These are phyloP conservation scores for Malus sieversii DNA, from an alignment of 306 rosid species.

Conservation along the genomic window DNA sequence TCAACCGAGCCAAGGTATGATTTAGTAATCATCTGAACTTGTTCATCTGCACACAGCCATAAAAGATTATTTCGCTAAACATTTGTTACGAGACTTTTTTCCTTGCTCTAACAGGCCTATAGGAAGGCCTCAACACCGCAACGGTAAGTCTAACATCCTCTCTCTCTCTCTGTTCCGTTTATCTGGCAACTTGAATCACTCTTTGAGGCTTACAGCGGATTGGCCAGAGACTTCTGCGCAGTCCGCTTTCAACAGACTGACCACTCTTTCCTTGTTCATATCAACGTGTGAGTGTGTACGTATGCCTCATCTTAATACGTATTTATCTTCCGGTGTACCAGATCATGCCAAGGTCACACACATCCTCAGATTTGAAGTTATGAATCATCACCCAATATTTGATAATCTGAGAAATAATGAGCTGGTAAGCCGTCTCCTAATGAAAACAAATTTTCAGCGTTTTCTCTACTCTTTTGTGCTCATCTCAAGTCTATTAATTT, in stretches of 20 bases:
- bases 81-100: neutral
- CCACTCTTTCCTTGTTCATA: neutral
- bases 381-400: neutral
- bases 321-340: neutral
- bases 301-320: too few relatives aligned
- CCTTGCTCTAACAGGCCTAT: neutral
- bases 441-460: neutral
- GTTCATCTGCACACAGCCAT: neutral
- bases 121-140: neutral
- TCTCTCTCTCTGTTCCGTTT: neutral
- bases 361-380: neutral
- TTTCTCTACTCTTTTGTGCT: too few relatives aligned
- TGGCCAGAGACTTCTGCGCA: conserved; percentile 1
- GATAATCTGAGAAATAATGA: neutral
- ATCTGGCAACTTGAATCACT: neutral
- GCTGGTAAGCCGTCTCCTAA: neutral
- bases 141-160: neutral
- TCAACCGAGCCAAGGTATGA: conserved; percentile 1
- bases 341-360: neutral
- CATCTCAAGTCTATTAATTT: too few relatives aligned
- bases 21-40: neutral
- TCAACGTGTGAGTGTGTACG: too few relatives aligned
- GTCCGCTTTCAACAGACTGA: neutral
- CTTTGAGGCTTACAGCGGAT: conserved; percentile 11
- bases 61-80: neutral